These are phyloP conservation scores for Aspergillus sp. DNA, from an alignment of 2,329 filamentous ascomycete species.

Conservation along the genomic window DNA sequence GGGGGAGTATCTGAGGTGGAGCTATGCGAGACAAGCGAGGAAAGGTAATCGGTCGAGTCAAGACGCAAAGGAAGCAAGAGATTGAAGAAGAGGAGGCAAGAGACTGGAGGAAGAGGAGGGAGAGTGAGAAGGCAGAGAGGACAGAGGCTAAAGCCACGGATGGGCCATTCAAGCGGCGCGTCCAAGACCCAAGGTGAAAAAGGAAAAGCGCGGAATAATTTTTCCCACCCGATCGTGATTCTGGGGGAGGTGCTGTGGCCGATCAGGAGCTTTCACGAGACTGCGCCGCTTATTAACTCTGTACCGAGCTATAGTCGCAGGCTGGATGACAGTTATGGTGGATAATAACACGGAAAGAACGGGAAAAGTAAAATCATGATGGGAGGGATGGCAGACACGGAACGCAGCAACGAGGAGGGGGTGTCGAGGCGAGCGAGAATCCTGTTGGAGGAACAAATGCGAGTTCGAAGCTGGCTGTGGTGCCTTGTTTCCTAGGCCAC, in stretches of 20 bases:
- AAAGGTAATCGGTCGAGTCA: slow-evolving; percentile 4
- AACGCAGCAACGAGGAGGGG: neutral
- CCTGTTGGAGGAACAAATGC: slow-evolving; percentile 5
- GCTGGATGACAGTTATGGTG: slow-evolving; percentile 6
- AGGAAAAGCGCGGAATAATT: slow-evolving; percentile 16
- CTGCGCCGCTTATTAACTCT: neutral
- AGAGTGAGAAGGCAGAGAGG: slow-evolving; percentile 4
- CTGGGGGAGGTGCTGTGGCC: slow-evolving; percentile 7
- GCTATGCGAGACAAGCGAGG: slow-evolving; percentile 1
- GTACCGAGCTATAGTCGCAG: neutral
- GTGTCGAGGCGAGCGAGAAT: slow-evolving; percentile 4
- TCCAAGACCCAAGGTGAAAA: slow-evolving; percentile 14
- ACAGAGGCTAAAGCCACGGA: slow-evolving; percentile 12
- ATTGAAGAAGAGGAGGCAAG: slow-evolving; percentile 3
- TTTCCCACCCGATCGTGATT: slow-evolving; percentile 12
- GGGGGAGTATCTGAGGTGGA: neutral
- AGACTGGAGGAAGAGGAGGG: slow-evolving; percentile 3
- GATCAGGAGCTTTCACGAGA: neutral
- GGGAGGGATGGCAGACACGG: neutral
- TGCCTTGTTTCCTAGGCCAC: slow-evolving; percentile 7
- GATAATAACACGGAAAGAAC: neutral
- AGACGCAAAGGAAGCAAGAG: slow-evolving; percentile 1
- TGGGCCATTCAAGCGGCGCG: slow-evolving; percentile 14
- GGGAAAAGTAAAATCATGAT: neutral
- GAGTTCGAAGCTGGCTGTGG: neutral